Base-by-base conservation (phyloP, 1,284 basidiomycete genomes). In the Golubevia pallescens region DNA sequence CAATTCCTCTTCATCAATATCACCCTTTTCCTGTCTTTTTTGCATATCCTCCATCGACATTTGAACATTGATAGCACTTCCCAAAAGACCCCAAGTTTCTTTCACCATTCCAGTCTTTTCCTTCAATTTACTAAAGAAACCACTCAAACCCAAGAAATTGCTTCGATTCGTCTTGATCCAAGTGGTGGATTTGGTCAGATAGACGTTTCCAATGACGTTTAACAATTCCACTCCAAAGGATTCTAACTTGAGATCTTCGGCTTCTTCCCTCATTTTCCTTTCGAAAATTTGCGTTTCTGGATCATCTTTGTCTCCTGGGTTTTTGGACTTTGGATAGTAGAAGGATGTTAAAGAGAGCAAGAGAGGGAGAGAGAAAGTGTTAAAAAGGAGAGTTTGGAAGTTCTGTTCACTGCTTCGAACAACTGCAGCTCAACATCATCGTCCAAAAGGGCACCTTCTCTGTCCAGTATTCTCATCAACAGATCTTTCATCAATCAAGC, bases 211-310 rank as follows among this genome's bases (percentile, higher is more conserved):
- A 67, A 86, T 86, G 48, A 81, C 76, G 65, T 81, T 79, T 55
- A 86, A 73, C 7, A 95, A 92, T 90, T 98, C 96, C 54, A 99
- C 91, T 65, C 97, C 97, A 86, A 99, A 99, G 74, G 94, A 96
- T 88, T 99, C 97, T 66, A 98, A 87, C 88, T 98, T 99, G 80
- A 99, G 86, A 87, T 99, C 97, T 73, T 97, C 94, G 1, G 94
- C 94, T 86, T 99, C 97, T 56, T 90, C 88, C 81, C 87, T 89
- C 86, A 97, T 93, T 86, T 89, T 90, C 62, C 89, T 88, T 86
- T 93, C 91, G 81, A 95, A 86, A 61, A 83, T 63, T 60, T 78
- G 76, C 14, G 81, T 86, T 68, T 98, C 96, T 0, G 91, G 87
- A 82, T 98, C 96, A 66, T 92, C 91, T 71, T 90, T 90, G 20